Evolutionary conservation across 2,329 filamentous ascomycete species (phyloP), one percentile per base, ranked within the genome.

Genomic region (Leptodontidium sp.): DNA sequence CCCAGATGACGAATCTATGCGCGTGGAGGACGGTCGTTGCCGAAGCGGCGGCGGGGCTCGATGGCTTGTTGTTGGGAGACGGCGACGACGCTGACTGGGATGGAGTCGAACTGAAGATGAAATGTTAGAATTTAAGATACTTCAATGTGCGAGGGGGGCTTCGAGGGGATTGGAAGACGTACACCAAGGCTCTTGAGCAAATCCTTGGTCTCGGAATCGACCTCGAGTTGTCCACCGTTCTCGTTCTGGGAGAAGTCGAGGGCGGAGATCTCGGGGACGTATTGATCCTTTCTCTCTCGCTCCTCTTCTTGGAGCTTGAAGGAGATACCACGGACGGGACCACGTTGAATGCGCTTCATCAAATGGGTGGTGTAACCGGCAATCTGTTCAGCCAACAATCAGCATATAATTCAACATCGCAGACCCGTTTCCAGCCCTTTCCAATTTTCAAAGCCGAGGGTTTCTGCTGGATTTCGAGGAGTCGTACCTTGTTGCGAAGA

Each of bases 271-370:
- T 99, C 96, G 81, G 96, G 96, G 76, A 99, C 96, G 88, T 98
- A 99, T 89, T 99, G 96, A 88, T 99, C 96, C 93, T 99, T 99
- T 84, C 96, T 92, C 88, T 99, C 96, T 90, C 96, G 93, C 91
- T 99, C 96, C 89, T 99, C 96, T 88, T 99, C 96, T 88, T 99
- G 96, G 72, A 99, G 93, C 91, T 99, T 99, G 94, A 99, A 99
- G 85, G 97, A 99, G 87, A 99, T 99, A 88, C 96, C 96, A 80
- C 96, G 97, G 85, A 99, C 96, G 76, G 96, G 96, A 76, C 96
- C 96, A 84, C 96, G 94, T 89, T 98, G 96, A 80, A 99, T 99
- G 86, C 96, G 96, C 91, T 98, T 98, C 97, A 99, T 99, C 85
- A 97, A 84, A 83, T 97, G 94, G 77, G 96, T 98, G 80, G 95